Percentiles rank a stretch among this genome's conserved stretches.
Conservation (phyloP, 129 eudicot species). For the Scalesia atractyloides region DNA sequence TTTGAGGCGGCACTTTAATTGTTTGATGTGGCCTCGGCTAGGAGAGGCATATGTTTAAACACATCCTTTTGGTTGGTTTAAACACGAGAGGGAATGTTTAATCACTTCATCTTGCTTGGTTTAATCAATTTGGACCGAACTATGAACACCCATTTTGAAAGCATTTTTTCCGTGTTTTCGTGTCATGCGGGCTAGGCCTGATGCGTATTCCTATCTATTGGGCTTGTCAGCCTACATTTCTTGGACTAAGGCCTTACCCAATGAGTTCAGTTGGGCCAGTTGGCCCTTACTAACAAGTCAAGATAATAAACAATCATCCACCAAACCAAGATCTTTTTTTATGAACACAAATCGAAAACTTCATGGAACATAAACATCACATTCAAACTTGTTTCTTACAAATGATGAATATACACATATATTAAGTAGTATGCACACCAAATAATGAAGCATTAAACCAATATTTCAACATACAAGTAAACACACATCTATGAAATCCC, state of each 20-base stretch:
- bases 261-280: too few species aligned
- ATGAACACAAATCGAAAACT: slow-evolving; percentile 1
- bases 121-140: too few species aligned
- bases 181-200: background rate
- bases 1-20: too few species aligned
- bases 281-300: background rate
- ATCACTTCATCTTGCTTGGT: too few species aligned
- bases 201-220: too few species aligned
- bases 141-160: background rate
- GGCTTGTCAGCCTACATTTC: too few species aligned
- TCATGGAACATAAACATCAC: slow-evolving; percentile 28
- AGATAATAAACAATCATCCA: too few species aligned
- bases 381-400: slow-evolving; percentile 33
- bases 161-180: background rate
- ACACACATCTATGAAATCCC: slow-evolving; percentile 28
- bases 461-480: slow-evolving; percentile 15
- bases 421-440: slow-evolving; percentile 35
- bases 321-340: too few species aligned
- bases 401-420: slow-evolving; percentile 38
- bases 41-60: background rate
- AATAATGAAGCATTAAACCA: slow-evolving; percentile 40
- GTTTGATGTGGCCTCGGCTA: background rate
- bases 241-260: too few species aligned
- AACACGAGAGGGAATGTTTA: too few species aligned
- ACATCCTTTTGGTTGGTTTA: too few species aligned